Conservation (phyloP, 345 rosid genomes). For the Syzygium jambos region DNA sequence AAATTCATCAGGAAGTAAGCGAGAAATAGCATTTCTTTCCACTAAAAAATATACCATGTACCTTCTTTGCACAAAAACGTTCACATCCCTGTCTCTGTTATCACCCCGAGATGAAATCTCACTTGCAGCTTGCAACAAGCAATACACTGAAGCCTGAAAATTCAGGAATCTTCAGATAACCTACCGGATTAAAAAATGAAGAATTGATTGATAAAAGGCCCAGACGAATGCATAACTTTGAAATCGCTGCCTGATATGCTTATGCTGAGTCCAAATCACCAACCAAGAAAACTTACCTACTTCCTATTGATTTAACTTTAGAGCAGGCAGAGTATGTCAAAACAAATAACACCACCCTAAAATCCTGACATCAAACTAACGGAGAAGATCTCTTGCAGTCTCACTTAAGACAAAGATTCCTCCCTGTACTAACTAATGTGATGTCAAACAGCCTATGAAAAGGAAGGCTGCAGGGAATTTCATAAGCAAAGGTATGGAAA, state of each 20-base stretch:
- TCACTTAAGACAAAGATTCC: neutral
- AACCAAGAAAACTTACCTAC: neutral
- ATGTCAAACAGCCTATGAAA: neutral
- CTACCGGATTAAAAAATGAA: slow-evolving; percentile 3
- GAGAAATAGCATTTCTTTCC: neutral
- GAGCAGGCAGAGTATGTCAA: neutral
- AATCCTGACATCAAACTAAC: neutral
- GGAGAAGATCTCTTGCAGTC: neutral
- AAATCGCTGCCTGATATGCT: neutral
- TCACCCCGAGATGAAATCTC: slow-evolving; percentile 77
- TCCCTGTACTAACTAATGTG: neutral
- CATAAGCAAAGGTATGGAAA: neutral
- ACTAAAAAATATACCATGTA: slow-evolving; percentile 11
- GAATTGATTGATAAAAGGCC: neutral
- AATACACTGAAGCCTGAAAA: slow-evolving; percentile 77
- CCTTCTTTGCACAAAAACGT: slow-evolving; percentile 82
- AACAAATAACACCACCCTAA: neutral
- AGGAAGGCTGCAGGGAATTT: neutral
- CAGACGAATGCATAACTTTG: neutral
- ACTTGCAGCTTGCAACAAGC: slow-evolving; percentile 79
- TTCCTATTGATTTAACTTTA: neutral
- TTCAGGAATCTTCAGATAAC: slow-evolving; percentile 18
- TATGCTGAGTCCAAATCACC: neutral
- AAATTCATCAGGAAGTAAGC: neutral
- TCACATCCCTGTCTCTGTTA: slow-evolving; percentile 62